Conservation (phyloP, 2,329 filamentous ascomycete species). For the Catunica adiposa region DNA sequence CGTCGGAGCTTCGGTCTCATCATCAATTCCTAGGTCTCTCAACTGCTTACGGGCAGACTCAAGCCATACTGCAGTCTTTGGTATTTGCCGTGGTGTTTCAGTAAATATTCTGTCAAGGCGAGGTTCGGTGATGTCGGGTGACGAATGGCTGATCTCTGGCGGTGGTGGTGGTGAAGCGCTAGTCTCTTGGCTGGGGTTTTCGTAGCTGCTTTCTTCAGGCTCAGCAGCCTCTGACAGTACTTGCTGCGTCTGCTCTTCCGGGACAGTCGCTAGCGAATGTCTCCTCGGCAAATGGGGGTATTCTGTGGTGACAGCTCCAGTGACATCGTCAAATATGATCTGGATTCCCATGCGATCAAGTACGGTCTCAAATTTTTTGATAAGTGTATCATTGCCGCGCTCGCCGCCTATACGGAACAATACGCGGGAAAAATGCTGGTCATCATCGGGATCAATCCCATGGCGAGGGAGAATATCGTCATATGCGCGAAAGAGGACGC, state of each 20-base stretch:
- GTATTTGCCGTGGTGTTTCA: not conserved
- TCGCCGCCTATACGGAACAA: constrained; percentile 62
- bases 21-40: constrained; percentile 11
- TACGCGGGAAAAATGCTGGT: constrained; percentile 60
- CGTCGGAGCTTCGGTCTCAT: constrained; percentile 2
- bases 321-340: constrained; percentile 38
- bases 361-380: constrained; percentile 53
- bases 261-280: constrained; percentile 12
- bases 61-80: constrained; percentile 11
- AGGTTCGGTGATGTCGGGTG: constrained; percentile 7
- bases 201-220: constrained; percentile 11
- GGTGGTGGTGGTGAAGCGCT: constrained; percentile 9
- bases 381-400: constrained; percentile 38
- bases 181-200: constrained; percentile 7
- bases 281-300: constrained; percentile 7
- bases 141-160: constrained; percentile 13
- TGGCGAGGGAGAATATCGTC: constrained; percentile 56
- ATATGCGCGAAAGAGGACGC: constrained; percentile 68
- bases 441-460: constrained; percentile 54
- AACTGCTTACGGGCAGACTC: constrained; percentile 10
- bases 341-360: constrained; percentile 55
- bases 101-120: constrained; percentile 4
- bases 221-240: constrained; percentile 4
- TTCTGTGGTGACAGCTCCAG: constrained; percentile 13
- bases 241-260: constrained; percentile 12